Conservation (phyloP, 306 rosid genomes). For the Ochetophila trinervis region DNA sequence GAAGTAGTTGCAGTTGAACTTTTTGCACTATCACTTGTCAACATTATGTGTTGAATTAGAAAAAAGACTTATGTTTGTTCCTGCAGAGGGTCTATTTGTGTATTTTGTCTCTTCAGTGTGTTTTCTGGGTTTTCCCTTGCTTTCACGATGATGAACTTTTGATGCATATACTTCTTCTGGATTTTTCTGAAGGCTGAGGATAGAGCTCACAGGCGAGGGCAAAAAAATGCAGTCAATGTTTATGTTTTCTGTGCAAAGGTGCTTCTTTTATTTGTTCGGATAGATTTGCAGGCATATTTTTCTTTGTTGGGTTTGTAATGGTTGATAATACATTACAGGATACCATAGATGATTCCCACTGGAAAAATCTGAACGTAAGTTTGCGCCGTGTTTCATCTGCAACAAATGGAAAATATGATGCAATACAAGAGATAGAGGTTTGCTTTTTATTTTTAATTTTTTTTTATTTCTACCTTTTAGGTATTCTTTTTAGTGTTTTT, state of each 20-base stretch:
- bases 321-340: conserved; percentile 51
- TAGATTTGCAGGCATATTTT: conserved; percentile 19
- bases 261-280: conserved; percentile 26
- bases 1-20: too few relatives aligned
- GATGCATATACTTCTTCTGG: conserved; percentile 21
- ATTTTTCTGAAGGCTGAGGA: conserved; percentile 80
- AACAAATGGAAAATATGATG: conserved; percentile 82
- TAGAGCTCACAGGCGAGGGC: conserved; percentile 98
- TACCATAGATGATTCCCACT: conserved; percentile 70
- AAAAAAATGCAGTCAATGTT: conserved; percentile 83
- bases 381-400: conserved; percentile 75
- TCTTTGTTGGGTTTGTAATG: conserved; percentile 22
- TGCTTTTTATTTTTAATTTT: too few relatives aligned
- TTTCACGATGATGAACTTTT: conserved; percentile 6
- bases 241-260: conserved; percentile 92
- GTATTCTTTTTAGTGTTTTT: too few relatives aligned
- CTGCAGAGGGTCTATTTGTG: too few relatives aligned
- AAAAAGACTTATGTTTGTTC: too few relatives aligned
- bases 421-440: conserved; percentile 66
- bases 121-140: conserved; percentile 1
- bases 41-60: too few relatives aligned
- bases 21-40: too few relatives aligned
- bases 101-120: too few relatives aligned
- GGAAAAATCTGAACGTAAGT: conserved; percentile 75
- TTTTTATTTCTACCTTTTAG: too few relatives aligned